A percentile compares a stretch with the other conserved stretches of the same genome.
phyloP scores from a whole-genome alignment of 225 moss, liverwort and hornwort species.

The Bryum argenteum region DNA sequence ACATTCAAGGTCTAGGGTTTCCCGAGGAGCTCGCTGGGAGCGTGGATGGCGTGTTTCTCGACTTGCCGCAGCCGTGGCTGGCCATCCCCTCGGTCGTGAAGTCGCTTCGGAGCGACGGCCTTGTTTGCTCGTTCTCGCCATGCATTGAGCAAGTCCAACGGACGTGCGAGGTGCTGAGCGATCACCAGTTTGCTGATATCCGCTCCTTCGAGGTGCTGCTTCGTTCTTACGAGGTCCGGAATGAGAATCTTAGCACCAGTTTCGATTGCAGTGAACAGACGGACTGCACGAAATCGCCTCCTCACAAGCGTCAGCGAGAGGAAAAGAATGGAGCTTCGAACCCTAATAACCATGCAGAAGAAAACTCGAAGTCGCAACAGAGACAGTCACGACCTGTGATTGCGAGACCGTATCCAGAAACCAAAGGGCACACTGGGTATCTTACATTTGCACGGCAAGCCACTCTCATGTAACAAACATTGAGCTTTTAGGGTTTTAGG shows the following conservation, averaged over 20 bases:
- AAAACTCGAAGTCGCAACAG: slow-evolving; percentile 23
- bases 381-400: slow-evolving; percentile 62
- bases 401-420: slow-evolving; percentile 84
- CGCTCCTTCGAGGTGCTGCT: slow-evolving; percentile 92
- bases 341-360: background rate
- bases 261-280: slow-evolving; percentile 46
- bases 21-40: slow-evolving; percentile 65
- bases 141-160: slow-evolving; percentile 97
- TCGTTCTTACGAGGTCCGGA: slow-evolving; percentile 82
- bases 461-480: slow-evolving; percentile 17
- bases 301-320: slow-evolving; percentile 58
- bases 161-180: slow-evolving; percentile 74
- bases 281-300: slow-evolving; percentile 51
- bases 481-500: slow-evolving; percentile 15
- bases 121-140: slow-evolving; percentile 92
- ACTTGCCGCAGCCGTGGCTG: slow-evolving; percentile 96
- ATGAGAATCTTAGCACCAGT: slow-evolving; percentile 64
- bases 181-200: slow-evolving; percentile 54
- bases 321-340: slow-evolving; percentile 24
- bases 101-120: slow-evolving; percentile 69
- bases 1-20: slow-evolving; percentile 91
- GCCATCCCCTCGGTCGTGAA: slow-evolving; percentile 77
- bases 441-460: slow-evolving; percentile 86
- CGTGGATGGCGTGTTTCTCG: slow-evolving; percentile 88
- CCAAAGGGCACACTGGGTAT: slow-evolving; percentile 96